Evolutionary conservation across 2,329 filamentous ascomycete genomes (phyloP).

Genomic region (Apiospora arundinis): DNA sequence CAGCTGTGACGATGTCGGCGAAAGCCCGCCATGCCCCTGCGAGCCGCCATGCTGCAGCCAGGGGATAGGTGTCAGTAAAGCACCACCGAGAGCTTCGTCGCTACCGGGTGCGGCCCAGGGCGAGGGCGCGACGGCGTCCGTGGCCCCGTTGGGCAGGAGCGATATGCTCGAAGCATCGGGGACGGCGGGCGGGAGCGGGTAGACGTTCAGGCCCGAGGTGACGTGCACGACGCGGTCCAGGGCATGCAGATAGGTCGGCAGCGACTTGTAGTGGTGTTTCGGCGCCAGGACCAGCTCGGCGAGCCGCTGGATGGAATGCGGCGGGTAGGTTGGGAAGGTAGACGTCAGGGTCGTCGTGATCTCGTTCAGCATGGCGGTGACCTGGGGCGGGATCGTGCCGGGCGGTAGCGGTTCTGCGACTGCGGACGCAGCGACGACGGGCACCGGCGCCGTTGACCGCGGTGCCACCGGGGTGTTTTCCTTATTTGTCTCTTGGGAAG

Average conservation of each 20-base stretch:
- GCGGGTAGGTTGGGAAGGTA: constrained; percentile 77
- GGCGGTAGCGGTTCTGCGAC: constrained; percentile 45
- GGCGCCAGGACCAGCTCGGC: constrained; percentile 84
- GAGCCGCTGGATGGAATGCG: constrained; percentile 91
- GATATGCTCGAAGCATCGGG: constrained; percentile 62
- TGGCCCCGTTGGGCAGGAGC: constrained; percentile 64
- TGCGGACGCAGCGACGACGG: constrained; percentile 40
- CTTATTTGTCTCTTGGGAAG: constrained; percentile 69
- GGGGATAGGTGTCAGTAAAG: constrained; percentile 89
- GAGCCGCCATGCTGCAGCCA: constrained; percentile 66
- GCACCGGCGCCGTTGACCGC: constrained; percentile 46
- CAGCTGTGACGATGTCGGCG: constrained; percentile 28
- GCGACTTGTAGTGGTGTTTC: constrained; percentile 77
- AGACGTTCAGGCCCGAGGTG: constrained; percentile 79
- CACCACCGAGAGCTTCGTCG: constrained; percentile 89
- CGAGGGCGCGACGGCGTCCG: constrained; percentile 49
- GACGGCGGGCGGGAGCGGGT: constrained; percentile 77
- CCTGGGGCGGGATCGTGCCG: constrained; percentile 65
- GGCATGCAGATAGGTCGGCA: constrained; percentile 87
- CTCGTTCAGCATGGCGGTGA: constrained; percentile 66
- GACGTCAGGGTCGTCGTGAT: constrained; percentile 66
- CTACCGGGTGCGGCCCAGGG: constrained; percentile 66
- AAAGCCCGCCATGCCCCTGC: constrained; percentile 33
- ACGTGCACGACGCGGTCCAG: constrained; percentile 91
- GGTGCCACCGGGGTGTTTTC: constrained; percentile 60